Base-by-base conservation (phyloP, 495 filamentous ascomycete species). In the Xylaria curta region DNA sequence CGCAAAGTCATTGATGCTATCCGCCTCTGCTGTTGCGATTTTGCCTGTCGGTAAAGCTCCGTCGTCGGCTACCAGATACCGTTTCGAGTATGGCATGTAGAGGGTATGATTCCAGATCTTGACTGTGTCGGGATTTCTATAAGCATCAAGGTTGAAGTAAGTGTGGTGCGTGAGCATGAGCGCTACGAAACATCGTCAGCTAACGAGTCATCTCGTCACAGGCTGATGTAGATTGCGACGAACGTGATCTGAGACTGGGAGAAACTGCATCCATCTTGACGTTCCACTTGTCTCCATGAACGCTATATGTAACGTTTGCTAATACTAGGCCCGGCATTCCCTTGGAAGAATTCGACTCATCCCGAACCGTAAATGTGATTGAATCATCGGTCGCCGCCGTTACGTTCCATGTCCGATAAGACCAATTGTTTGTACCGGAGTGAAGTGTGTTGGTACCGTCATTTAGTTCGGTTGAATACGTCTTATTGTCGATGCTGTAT, bases 121-220 rank as follows among this genome's bases (percentile, higher is more conserved):
- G 62, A 87, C 82, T 33, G 89, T 88, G 54, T 81, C 71, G 0
- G 88, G 86, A 75, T 89, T 85, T 49, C 80, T 83, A 84, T 92
- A 95, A 13, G 88, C 93, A 76, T 94, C 93, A 62, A 97, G 86
- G 81, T 95, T 95, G 90, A 93, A 95, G 84, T 95, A 97, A 69
- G 93, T 90, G 83, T 88, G 0, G 82, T 72, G 70, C 19, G 70
- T 72, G 33, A 72, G 70, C 70, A 72, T 72, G 46, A 72, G 70
- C 8, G 70, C 70, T 72, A 46, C 33, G 33, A 24, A 38, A 33
- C 83, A 67, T 88, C 88, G 81, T 66, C 85, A 74, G 72, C 80
- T 85, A 31, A n/a, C 9, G 26, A n/a, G 1, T 69, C 9, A 54
- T 26, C 66, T 85, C 75, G 19, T 84, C 31, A 80, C 46, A 83